Conservation (phyloP, 192 early-diverging fungal species). For the Kickxella alabastrina region DNA sequence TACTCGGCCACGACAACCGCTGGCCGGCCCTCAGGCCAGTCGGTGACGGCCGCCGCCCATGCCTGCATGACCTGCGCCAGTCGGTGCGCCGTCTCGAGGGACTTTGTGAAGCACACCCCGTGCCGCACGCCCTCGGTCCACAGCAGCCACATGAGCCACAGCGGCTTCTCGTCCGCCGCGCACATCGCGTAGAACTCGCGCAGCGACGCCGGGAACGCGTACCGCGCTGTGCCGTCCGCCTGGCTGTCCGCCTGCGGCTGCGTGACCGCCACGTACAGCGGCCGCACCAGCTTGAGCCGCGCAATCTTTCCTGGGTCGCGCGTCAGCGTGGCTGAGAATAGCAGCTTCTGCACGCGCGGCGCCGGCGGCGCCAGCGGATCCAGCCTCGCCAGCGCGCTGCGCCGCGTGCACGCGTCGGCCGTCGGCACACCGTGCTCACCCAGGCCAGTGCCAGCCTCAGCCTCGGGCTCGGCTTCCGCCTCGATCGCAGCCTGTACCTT, state of each 20-base stretch:
- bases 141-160: slow-evolving; percentile 80
- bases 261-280: slow-evolving; percentile 71
- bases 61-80: slow-evolving; percentile 66
- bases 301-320: slow-evolving; percentile 91
- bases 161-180: slow-evolving; percentile 69
- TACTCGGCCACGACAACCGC: slow-evolving; percentile 59
- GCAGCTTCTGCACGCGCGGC: slow-evolving; percentile 76
- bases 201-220: slow-evolving; percentile 55
- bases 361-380: slow-evolving; percentile 29
- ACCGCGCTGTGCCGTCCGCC: slow-evolving; percentile 17
- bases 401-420: slow-evolving; percentile 21
- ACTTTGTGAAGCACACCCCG: slow-evolving; percentile 84
- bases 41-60: slow-evolving; percentile 48
- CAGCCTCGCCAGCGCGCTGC: slow-evolving; percentile 4
- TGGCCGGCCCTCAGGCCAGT: slow-evolving; percentile 13
- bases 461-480: background rate
- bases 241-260: slow-evolving; percentile 39
- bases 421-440: background rate
- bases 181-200: slow-evolving; percentile 72
- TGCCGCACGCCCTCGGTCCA: slow-evolving; percentile 57
- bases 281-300: slow-evolving; percentile 71
- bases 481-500: slow-evolving; percentile 62
- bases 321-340: slow-evolving; percentile 95
- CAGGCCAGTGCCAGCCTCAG: background rate
- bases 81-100: slow-evolving; percentile 84